Conservation (phyloP, 805 yeast species). For the Ogataea haglerorum region DNA sequence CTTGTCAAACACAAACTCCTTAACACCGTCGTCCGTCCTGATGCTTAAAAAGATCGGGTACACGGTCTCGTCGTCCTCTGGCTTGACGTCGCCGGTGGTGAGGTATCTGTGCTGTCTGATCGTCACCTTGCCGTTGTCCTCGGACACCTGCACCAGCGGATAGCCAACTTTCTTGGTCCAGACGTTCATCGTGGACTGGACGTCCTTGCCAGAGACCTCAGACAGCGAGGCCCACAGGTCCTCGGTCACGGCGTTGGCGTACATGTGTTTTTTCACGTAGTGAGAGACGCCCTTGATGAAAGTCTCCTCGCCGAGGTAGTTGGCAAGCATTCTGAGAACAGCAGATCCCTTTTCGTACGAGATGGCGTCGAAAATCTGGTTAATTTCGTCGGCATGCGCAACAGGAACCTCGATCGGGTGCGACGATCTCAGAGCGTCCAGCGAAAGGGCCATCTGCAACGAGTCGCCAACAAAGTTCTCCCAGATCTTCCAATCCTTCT, state of each 20-base stretch:
- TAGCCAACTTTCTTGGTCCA: constrained; percentile 78
- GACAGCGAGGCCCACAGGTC: constrained; percentile 70
- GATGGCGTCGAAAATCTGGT: constrained; percentile 79
- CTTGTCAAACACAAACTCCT: constrained; percentile 27
- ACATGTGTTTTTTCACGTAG: constrained; percentile 63
- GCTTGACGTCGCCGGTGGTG: constrained; percentile 59
- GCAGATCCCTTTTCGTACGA: constrained; percentile 83
- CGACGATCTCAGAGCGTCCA: constrained; percentile 61
- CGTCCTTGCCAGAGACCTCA: constrained; percentile 64
- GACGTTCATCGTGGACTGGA: constrained; percentile 56
- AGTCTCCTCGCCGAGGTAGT: constrained; percentile 63
- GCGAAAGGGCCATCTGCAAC: constrained; percentile 47
- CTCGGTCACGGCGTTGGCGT: constrained; percentile 66
- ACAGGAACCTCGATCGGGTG: constrained; percentile 89
- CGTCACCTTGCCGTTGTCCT: constrained; percentile 29
- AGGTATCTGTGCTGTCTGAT: constrained; percentile 62
- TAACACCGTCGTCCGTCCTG: constrained; percentile 28
- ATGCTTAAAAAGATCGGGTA: constrained; percentile 56
- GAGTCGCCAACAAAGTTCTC: constrained; percentile 55
- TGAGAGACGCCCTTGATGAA: constrained; percentile 72
- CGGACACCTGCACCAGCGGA: constrained; percentile 59
- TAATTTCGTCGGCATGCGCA: constrained; percentile 73
- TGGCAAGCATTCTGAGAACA: constrained; percentile 70
- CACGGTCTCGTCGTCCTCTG: constrained; percentile 56
- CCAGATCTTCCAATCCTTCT: constrained; percentile 81